A percentile compares a stretch with the other conserved stretches of the same genome.
Conservation (phyloP, 495 filamentous ascomycete species). For the Talaromyces adpressus region DNA sequence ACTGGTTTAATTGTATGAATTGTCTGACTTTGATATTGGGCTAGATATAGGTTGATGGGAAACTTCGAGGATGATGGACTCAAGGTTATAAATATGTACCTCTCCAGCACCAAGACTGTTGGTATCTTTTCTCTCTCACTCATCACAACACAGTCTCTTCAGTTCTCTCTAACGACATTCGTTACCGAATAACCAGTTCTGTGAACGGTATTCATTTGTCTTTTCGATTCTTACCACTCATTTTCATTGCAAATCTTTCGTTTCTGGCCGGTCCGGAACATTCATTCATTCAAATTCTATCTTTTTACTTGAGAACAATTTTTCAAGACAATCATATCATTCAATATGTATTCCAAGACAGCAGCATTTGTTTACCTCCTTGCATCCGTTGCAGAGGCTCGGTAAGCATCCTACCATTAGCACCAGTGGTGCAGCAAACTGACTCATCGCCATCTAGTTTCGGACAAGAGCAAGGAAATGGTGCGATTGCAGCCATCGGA, state of each 20-base stretch:
- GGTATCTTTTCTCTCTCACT: neutral
- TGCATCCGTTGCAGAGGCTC: neutral
- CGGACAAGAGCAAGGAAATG: slow-evolving; percentile 1
- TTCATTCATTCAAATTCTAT: neutral
- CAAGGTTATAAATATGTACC: neutral
- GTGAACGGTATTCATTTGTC: neutral
- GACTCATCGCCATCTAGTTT: neutral
- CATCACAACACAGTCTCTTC: slow-evolving; percentile 2
- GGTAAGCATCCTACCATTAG: neutral
- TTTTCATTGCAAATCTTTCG: neutral
- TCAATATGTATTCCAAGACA: slow-evolving; percentile 1
- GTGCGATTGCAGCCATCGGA: neutral
- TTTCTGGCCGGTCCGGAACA: slow-evolving; percentile 3
- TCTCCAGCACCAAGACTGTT: neutral
- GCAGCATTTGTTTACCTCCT: neutral
- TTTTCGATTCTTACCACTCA: neutral
- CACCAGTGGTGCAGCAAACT: neutral
- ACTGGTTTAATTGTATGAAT: neutral
- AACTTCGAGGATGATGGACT: too few species aligned
- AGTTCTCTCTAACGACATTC: slow-evolving; percentile 1
- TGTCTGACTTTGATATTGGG: neutral
- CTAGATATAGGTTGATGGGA: neutral
- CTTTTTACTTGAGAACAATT: neutral
- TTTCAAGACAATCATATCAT: neutral
- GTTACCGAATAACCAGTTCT: neutral